Conservation (phyloP, 2,329 filamentous ascomycete species). For the Ophiostoma populinum region DNA sequence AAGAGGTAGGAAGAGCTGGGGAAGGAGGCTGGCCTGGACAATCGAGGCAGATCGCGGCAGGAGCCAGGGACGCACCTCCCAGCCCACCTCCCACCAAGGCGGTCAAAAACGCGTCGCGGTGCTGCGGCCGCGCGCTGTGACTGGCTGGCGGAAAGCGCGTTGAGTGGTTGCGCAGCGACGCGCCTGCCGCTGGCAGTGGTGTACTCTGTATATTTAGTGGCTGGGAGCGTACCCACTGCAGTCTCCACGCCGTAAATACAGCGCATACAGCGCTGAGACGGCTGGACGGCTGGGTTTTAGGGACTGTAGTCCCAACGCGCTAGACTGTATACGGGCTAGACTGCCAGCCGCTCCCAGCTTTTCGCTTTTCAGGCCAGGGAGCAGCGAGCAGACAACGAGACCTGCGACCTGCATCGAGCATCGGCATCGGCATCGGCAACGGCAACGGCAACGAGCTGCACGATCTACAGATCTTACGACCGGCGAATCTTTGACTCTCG, state of each 20-base stretch:
- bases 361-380: constrained; percentile 1
- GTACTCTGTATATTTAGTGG: too few species aligned
- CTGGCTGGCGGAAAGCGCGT: constrained; percentile 12
- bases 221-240: too few species aligned
- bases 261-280: too few species aligned
- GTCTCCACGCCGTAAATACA: too few species aligned
- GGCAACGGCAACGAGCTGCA: too few species aligned
- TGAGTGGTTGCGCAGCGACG: constrained; percentile 9
- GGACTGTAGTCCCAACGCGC: constrained; percentile 5
- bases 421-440: too few species aligned
- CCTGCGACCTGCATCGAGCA: background rate
- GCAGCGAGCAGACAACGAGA: background rate
- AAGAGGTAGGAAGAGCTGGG: background rate
- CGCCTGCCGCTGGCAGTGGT: background rate
- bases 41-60: too few species aligned
- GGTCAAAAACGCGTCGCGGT: constrained; percentile 10
- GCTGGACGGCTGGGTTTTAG: constrained; percentile 1
- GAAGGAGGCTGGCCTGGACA: too few species aligned
- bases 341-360: background rate
- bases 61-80: background rate
- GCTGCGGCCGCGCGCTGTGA: constrained; percentile 10
- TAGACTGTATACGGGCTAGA: constrained; percentile 2
- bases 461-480: too few species aligned
- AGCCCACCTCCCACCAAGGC: background rate
- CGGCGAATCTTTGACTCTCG: too few species aligned